These are phyloP conservation scores for Kodamaea neixiangensis DNA, from an alignment of 805 yeast genomes.

Conservation along the genomic window DNA sequence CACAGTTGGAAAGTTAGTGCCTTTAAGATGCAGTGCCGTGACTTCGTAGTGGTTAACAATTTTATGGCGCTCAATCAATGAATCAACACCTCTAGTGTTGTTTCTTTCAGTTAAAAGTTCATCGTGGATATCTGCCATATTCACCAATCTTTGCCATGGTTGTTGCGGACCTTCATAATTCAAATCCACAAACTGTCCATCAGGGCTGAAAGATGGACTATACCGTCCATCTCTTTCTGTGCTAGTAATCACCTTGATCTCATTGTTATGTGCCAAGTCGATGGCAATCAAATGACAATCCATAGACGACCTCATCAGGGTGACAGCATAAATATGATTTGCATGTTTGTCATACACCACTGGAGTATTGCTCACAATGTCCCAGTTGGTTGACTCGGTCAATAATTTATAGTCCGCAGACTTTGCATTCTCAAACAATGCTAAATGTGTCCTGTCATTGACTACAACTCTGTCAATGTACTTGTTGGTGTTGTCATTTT, in stretches of 20 bases:
- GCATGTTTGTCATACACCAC: constrained; percentile 19
- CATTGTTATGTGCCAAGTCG: constrained; percentile 4
- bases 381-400: constrained; percentile 16
- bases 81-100: constrained; percentile 10
- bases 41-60: constrained; percentile 21
- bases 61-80: constrained; percentile 11
- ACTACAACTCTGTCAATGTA: constrained; percentile 27
- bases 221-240: constrained; percentile 16
- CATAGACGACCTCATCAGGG: constrained; percentile 17
- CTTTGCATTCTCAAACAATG: constrained; percentile 19
- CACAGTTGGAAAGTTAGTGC: constrained; percentile 53
- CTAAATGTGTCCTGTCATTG: constrained; percentile 19
- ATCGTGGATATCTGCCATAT: constrained; percentile 18
- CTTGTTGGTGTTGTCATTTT: constrained; percentile 4
- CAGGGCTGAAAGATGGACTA: constrained; percentile 20
- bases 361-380: constrained; percentile 15
- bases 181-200: constrained; percentile 24
- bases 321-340: constrained; percentile 18
- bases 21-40: constrained; percentile 20
- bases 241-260: constrained; percentile 12
- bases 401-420: constrained; percentile 15
- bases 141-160: constrained; percentile 28
- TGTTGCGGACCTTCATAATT: constrained; percentile 23
- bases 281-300: constrained; percentile 17
- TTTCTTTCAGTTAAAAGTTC: constrained; percentile 3